phyloP scores from a whole-genome alignment of 1,284 basidiomycete species.

The Pseudozyma pruni region DNA sequence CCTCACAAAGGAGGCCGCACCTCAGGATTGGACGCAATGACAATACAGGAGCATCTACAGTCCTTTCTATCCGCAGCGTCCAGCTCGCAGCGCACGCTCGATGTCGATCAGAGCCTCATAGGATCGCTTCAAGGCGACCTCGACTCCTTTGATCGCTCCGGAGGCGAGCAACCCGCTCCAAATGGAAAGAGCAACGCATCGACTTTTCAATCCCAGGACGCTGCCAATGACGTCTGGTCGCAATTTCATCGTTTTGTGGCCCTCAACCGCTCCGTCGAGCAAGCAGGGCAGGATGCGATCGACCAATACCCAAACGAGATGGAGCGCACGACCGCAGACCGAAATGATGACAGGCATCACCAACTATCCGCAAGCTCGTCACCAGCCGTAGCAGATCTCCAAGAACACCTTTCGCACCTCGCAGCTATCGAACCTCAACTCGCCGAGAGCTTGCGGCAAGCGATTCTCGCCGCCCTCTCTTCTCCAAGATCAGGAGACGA shows the following conservation, averaged over 20 bases:
- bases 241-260: slow-evolving; percentile 28
- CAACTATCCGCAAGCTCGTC: slow-evolving; percentile 8
- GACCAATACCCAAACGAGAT: slow-evolving; percentile 22
- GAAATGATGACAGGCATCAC: slow-evolving; percentile 3
- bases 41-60: slow-evolving; percentile 33
- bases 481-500: slow-evolving; percentile 70
- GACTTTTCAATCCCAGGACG: too few relatives aligned
- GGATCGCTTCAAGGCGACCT: slow-evolving; percentile 27
- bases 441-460: slow-evolving; percentile 36
- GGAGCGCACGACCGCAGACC: slow-evolving; percentile 9
- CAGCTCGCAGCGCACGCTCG: slow-evolving; percentile 41
- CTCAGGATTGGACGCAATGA: too few relatives aligned
- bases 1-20: too few relatives aligned
- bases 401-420: slow-evolving; percentile 35
- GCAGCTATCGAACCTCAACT: slow-evolving; percentile 25
- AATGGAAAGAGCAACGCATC: not conserved
- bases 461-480: slow-evolving; percentile 15
- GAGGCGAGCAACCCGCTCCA: slow-evolving; percentile 1
- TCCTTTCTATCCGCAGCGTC: slow-evolving; percentile 30
- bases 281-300: slow-evolving; percentile 23
- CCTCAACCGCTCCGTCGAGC: slow-evolving; percentile 8
- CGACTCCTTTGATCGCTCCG: slow-evolving; percentile 11
- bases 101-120: slow-evolving; percentile 40
- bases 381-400: slow-evolving; percentile 16
- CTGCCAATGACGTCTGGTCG: slow-evolving; percentile 20